Percentiles rank a stretch among this genome's conserved stretches.
Evolutionary conservation across 139 green algal genomes (phyloP).

Genomic region (Yamagishiella unicocca): DNA sequence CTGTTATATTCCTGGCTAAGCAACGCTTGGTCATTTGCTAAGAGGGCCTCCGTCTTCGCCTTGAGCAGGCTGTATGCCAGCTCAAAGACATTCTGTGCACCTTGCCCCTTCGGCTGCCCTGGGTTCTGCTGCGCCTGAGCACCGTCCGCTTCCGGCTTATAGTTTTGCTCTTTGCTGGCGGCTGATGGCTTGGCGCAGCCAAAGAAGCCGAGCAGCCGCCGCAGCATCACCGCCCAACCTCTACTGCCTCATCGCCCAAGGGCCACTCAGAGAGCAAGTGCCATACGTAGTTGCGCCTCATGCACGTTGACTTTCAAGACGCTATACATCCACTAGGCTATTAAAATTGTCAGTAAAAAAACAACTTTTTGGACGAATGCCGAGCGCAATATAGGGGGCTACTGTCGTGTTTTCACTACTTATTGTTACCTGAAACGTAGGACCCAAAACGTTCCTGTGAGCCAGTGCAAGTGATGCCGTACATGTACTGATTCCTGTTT

Average conservation of each 20-base stretch:
- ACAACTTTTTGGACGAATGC: too few species aligned
- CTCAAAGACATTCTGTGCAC: slow-evolving; percentile 7
- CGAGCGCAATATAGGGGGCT: too few species aligned
- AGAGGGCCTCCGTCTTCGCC: slow-evolving; percentile 27
- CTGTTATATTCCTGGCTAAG: slow-evolving; percentile 42
- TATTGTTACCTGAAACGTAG: too few species aligned
- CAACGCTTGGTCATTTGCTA: slow-evolving; percentile 34
- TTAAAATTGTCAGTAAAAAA: too few species aligned
- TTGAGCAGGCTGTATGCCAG: slow-evolving; percentile 36
- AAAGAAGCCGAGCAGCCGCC: slow-evolving; percentile 8
- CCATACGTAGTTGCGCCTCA: background rate
- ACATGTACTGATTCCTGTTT: too few species aligned
- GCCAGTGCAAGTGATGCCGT: too few species aligned
- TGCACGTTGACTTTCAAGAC: too few species aligned
- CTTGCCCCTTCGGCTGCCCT: background rate
- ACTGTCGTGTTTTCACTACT: too few species aligned
- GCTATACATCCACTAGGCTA: too few species aligned
- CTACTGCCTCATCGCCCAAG: background rate
- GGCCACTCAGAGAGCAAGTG: background rate
- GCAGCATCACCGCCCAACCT: slow-evolving; percentile 9
- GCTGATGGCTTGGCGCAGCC: slow-evolving; percentile 16
- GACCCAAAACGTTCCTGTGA: too few species aligned
- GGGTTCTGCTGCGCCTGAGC: background rate
- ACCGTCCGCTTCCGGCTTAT: slow-evolving; percentile 1
- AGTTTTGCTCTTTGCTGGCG: slow-evolving; percentile 9